phyloP scores from a whole-genome alignment of 148 eudicot species.

The Euryodendron excelsum region DNA sequence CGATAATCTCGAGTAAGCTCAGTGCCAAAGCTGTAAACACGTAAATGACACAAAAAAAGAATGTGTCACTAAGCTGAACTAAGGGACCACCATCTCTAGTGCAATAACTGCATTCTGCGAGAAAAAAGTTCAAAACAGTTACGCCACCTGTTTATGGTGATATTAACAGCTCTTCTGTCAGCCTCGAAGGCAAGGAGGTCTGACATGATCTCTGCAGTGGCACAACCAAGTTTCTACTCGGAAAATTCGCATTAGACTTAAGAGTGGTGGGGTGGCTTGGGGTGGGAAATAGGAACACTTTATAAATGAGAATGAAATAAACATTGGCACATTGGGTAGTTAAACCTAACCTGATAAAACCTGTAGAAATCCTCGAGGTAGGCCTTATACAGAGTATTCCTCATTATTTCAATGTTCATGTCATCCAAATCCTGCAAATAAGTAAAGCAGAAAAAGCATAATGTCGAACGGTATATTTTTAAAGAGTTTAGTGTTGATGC shows the following conservation, averaged over 20 bases:
- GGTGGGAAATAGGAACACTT: not conserved
- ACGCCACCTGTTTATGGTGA: slow-evolving; percentile 79
- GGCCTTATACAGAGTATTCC: slow-evolving; percentile 96
- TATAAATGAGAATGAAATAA: not conserved
- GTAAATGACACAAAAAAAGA: not conserved
- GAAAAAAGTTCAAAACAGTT: not conserved
- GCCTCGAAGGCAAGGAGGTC: slow-evolving; percentile 98
- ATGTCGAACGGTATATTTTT: not conserved
- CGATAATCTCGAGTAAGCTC: slow-evolving; percentile 98
- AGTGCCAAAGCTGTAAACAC: slow-evolving; percentile 74
- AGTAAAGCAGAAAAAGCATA: slow-evolving; percentile 8
- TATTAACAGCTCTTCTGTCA: slow-evolving; percentile 97
- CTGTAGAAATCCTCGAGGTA: slow-evolving; percentile 95
- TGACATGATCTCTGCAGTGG: slow-evolving; percentile 97
- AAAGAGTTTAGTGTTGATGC: no score
- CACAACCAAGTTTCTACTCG: slow-evolving; percentile 90
- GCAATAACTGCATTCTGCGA: not conserved
- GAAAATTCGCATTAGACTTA: slow-evolving; percentile 19
- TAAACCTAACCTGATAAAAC: slow-evolving; percentile 75
- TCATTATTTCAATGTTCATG: slow-evolving; percentile 99
- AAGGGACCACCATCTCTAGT: not conserved
- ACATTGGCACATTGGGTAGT: not conserved
- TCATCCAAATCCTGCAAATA: slow-evolving; percentile 86
- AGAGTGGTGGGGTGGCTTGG: no score
- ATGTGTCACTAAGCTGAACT: not conserved